Evolutionary conservation across 441 rosid species (phyloP).

Genomic region (Capsella rubella): DNA sequence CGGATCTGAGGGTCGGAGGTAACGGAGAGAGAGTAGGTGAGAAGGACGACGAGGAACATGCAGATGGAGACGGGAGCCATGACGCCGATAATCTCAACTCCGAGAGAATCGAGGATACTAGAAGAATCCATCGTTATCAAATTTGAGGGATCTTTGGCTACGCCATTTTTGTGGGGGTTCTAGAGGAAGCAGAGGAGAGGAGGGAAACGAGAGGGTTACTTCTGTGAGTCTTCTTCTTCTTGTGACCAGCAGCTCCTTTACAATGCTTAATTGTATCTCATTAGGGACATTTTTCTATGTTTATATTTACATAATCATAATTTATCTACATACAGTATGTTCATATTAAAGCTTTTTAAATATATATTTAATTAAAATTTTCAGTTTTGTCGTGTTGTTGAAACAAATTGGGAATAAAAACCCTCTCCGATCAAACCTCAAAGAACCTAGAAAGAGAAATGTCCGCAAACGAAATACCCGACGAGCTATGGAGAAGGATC

Average conservation of each 20-base stretch:
- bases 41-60: slow-evolving; percentile 90
- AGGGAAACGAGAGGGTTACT: background rate
- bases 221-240: slow-evolving; percentile 8
- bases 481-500: slow-evolving; percentile 81
- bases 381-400: background rate
- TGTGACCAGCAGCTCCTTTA: slow-evolving; percentile 12
- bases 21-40: slow-evolving; percentile 83
- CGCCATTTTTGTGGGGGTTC: slow-evolving; percentile 8
- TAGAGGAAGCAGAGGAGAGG: slow-evolving; percentile 20
- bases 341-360: too few relatives aligned
- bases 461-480: slow-evolving; percentile 58
- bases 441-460: slow-evolving; percentile 27
- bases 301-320: too few relatives aligned
- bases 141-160: slow-evolving; percentile 11
- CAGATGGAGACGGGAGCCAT: slow-evolving; percentile 96
- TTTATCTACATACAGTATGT: too few relatives aligned
- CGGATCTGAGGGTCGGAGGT: slow-evolving; percentile 72
- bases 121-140: slow-evolving; percentile 68
- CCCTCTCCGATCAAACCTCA: background rate
- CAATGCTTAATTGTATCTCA: slow-evolving; percentile 2
- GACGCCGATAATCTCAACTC: slow-evolving; percentile 88
- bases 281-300: too few relatives aligned
- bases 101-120: slow-evolving; percentile 81
- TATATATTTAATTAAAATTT: too few relatives aligned
- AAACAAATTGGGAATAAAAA: background rate